Conservation (phyloP, 192 early-diverging fungal genomes). For the Podila clonocystis region DNA sequence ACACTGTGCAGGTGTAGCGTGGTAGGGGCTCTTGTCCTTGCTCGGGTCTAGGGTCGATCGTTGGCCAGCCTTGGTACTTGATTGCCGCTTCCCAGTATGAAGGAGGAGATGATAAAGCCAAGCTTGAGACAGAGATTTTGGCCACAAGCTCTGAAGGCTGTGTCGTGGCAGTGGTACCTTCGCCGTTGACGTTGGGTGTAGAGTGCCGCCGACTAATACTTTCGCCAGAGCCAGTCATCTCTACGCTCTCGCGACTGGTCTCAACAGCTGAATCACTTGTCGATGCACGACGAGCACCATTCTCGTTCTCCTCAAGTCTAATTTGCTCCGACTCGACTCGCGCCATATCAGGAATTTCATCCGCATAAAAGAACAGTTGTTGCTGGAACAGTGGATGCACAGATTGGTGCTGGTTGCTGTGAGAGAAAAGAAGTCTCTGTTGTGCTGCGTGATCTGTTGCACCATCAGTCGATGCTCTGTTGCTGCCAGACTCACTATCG, state of each 20-base stretch:
- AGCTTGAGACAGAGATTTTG: constrained; percentile 35
- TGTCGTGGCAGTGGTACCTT: neutral
- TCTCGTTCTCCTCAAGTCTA: neutral
- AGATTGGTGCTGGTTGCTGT: constrained; percentile 6
- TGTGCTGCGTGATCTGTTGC: constrained; percentile 12
- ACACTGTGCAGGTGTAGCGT: constrained; percentile 57
- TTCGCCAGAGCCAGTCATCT: neutral
- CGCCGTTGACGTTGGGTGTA: neutral
- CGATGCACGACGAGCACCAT: neutral
- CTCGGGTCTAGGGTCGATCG: constrained; percentile 45
- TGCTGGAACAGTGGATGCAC: constrained; percentile 30
- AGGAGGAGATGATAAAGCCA: constrained; percentile 35
- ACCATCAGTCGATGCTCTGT: neutral
- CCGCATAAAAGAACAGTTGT: constrained; percentile 44
- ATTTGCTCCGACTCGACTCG: neutral
- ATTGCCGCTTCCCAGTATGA: constrained; percentile 48
- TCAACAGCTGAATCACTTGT: constrained; percentile 22
- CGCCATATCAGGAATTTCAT: constrained; percentile 14
- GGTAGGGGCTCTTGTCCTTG: constrained; percentile 58
- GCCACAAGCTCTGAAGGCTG: constrained; percentile 1
- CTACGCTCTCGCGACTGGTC: constrained; percentile 34
- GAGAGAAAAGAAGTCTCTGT: constrained; percentile 21
- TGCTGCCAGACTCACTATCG: neutral
- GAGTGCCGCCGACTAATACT: neutral
- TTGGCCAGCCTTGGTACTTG: constrained; percentile 42